Conservation (phyloP, 768 basidiomycete species). For the Pisolithus tinctorius region DNA sequence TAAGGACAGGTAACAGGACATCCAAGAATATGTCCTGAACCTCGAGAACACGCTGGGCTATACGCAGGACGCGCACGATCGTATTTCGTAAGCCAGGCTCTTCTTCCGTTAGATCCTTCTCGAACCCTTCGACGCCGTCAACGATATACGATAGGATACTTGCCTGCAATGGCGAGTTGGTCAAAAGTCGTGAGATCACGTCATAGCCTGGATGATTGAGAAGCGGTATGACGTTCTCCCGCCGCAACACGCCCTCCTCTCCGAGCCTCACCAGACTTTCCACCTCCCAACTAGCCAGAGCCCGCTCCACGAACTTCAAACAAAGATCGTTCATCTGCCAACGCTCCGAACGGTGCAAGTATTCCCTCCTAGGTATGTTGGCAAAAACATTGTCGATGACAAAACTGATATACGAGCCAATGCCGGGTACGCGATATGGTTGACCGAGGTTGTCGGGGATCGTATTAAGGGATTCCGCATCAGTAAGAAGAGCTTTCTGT, state of each 20-base stretch:
- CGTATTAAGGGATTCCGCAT: conserved; percentile 59
- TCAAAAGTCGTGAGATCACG: conserved; percentile 72
- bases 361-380: conserved; percentile 69
- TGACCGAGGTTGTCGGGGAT: conserved; percentile 78
- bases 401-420: conserved; percentile 78
- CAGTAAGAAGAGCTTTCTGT: conserved; percentile 49
- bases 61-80: conserved; percentile 74
- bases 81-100: conserved; percentile 68
- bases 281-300: conserved; percentile 75
- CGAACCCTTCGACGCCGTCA: conserved; percentile 73
- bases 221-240: conserved; percentile 48
- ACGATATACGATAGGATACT: conserved; percentile 74
- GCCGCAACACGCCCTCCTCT: conserved; percentile 46
- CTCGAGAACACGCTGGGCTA: conserved; percentile 74
- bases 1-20: conserved; percentile 71
- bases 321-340: conserved; percentile 87
- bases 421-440: conserved; percentile 72
- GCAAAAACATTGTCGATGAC: conserved; percentile 87
- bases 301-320: conserved; percentile 78
- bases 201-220: conserved; percentile 84
- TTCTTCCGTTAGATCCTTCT: conserved; percentile 60
- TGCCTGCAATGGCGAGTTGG: conserved; percentile 62
- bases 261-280: conserved; percentile 56
- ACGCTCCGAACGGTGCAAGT: conserved; percentile 63
- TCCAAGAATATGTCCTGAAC: conserved; percentile 88